phyloP scores from a whole-genome alignment of 371 early-diverging fungal species.

The Amoeboaphelidium occidentale region DNA sequence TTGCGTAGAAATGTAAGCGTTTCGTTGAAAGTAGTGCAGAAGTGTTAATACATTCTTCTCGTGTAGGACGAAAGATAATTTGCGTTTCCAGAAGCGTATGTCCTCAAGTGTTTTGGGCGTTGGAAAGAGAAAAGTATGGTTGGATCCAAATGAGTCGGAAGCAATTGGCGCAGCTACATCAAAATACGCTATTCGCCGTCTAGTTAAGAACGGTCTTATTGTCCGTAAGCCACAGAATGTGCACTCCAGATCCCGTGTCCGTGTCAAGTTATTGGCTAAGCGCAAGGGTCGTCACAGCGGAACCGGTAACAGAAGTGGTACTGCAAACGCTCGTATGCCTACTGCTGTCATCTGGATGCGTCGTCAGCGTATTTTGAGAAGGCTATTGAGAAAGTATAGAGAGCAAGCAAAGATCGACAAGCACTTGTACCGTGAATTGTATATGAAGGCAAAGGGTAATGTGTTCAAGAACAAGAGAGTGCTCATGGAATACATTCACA shows the following conservation, averaged over 20 bases:
- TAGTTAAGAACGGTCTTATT: conserved; percentile 91
- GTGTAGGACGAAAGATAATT: conserved; percentile 9
- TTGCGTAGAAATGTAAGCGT: neutral
- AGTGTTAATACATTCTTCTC: neutral
- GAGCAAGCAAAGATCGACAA: conserved; percentile 93
- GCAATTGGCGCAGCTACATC: conserved; percentile 1
- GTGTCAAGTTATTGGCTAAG: conserved; percentile 79
- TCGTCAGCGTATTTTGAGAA: conserved; percentile 94
- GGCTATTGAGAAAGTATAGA: conserved; percentile 91
- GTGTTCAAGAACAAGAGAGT: conserved; percentile 99
- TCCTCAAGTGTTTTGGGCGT: conserved; percentile 95
- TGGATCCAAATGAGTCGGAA: conserved; percentile 82
- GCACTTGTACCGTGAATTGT: conserved; percentile 92
- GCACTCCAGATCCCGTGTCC: conserved; percentile 90
- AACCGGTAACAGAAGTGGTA: conserved; percentile 94
- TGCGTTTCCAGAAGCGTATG: conserved; percentile 63
- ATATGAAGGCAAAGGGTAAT: conserved; percentile 99
- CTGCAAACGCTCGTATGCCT: conserved; percentile 98
- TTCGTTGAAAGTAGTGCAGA: neutral
- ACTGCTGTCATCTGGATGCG: conserved; percentile 95
- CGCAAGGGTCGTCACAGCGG: conserved; percentile 98
- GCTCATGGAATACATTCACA: conserved; percentile 98
- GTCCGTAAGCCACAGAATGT: conserved; percentile 83
- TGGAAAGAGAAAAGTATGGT: conserved; percentile 98
- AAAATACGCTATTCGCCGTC: conserved; percentile 45